phyloP scores from a whole-genome alignment of 225 moss, liverwort and hornwort genomes.

The Lunularia cruciata region DNA sequence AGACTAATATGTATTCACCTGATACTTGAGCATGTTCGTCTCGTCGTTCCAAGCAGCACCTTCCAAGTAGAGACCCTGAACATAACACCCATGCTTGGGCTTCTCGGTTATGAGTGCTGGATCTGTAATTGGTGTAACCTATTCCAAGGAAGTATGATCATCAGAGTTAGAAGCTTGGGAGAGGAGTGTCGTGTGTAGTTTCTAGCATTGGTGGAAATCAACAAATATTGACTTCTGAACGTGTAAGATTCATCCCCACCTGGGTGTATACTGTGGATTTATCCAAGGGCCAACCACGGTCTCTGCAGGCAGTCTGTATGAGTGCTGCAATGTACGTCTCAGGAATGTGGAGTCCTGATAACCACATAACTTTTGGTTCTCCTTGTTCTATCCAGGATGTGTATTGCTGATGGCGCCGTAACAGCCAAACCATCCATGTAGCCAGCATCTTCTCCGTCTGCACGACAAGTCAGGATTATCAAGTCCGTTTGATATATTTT shows the following conservation, averaged over 20 bases:
- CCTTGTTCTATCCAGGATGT: slow-evolving; percentile 63
- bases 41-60: slow-evolving; percentile 74
- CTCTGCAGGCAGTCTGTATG: slow-evolving; percentile 84
- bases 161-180: neutral
- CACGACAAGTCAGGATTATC: no score
- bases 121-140: slow-evolving; percentile 52
- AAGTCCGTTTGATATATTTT: no score
- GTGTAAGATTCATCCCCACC: slow-evolving; percentile 23
- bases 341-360: slow-evolving; percentile 85
- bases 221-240: no score
- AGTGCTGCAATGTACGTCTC: slow-evolving; percentile 92
- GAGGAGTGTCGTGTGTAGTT: neutral
- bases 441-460: slow-evolving; percentile 91
- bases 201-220: no score
- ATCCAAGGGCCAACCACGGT: slow-evolving; percentile 85
- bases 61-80: slow-evolving; percentile 74
- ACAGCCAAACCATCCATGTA: slow-evolving; percentile 90
- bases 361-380: slow-evolving; percentile 89
- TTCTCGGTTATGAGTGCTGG: slow-evolving; percentile 50
- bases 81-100: slow-evolving; percentile 76
- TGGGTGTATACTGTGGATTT: slow-evolving; percentile 74
- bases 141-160: neutral
- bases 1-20: slow-evolving; percentile 41
- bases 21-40: slow-evolving; percentile 57
- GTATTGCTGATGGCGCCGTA: slow-evolving; percentile 62